phyloP scores from a whole-genome alignment of 2,329 filamentous ascomycete species.

The Huntiella abstrusa region DNA sequence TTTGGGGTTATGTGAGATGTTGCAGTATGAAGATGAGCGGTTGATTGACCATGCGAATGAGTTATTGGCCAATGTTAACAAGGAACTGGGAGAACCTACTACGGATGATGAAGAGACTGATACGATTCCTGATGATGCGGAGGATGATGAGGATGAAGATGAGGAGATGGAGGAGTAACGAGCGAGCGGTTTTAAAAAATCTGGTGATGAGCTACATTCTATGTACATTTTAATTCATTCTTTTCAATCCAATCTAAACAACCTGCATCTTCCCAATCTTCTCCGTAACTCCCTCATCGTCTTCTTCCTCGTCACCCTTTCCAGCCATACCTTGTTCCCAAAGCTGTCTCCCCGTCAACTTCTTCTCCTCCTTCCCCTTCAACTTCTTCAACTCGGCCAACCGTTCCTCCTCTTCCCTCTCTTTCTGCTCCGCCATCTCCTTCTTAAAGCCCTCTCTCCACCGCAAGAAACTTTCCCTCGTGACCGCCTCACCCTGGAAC shows the following conservation, averaged over 20 bases:
- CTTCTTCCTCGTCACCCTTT: conserved; percentile 48
- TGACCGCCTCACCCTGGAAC: conserved; percentile 82
- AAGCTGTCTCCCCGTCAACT: conserved; percentile 53
- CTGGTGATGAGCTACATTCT: not conserved
- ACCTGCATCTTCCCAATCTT: conserved; percentile 56
- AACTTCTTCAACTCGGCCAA: conserved; percentile 68
- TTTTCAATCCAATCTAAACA: conserved; percentile 22
- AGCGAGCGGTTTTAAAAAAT: too few species aligned
- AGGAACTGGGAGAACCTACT: conserved; percentile 41
- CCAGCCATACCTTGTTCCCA: conserved; percentile 58
- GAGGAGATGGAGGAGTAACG: conserved; percentile 33
- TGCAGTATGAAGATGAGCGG: conserved; percentile 74
- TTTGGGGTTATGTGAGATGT: conserved; percentile 54
- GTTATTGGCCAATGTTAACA: conserved; percentile 43
- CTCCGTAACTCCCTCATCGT: conserved; percentile 34
- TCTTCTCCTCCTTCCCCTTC: conserved; percentile 46
- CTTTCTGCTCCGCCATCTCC: conserved; percentile 62
- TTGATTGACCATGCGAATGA: conserved; percentile 58
- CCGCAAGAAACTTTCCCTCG: conserved; percentile 61
- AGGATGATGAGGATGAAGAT: conserved; percentile 31
- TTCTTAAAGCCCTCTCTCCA: conserved; percentile 64
- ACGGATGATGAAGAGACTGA: conserved; percentile 34
- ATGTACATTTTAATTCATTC: not conserved
- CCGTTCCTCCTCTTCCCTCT: conserved; percentile 54
- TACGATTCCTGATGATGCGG: conserved; percentile 29